Percentiles rank a stretch among this genome's conserved stretches.
These are phyloP conservation scores for Pelargonium fulgidum DNA, from an alignment of 441 rosid genomes.

Conservation along the genomic window DNA sequence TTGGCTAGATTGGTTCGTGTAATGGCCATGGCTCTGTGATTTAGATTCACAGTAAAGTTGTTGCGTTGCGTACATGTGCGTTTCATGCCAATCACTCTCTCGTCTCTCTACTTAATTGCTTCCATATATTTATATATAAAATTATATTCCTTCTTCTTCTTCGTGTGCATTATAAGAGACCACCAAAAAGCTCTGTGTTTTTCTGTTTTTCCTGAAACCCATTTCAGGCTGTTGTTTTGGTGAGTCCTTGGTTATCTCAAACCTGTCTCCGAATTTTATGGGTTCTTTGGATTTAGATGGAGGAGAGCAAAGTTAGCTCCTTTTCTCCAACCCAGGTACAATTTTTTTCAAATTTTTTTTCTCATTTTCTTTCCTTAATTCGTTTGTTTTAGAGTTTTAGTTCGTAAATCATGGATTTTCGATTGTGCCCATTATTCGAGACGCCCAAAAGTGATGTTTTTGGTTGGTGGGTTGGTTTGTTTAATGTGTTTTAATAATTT, in stretches of 20 bases:
- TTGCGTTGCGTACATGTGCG: no score
- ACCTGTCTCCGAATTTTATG: conserved; percentile 13
- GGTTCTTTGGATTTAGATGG: conserved; percentile 28
- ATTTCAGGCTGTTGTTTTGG: background rate
- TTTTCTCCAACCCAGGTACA: conserved; percentile 34
- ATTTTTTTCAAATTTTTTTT: background rate
- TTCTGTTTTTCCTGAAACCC: conserved; percentile 5
- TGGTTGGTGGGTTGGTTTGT: background rate
- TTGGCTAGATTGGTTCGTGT: no score
- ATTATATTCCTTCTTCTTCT: background rate
- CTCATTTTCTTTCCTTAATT: no score
- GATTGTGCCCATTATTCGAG: no score
- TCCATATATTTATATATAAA: no score
- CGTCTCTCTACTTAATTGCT: background rate
- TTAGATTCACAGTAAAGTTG: no score
- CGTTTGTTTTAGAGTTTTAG: background rate
- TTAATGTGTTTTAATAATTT: no score
- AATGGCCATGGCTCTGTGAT: no score
- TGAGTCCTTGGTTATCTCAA: background rate
- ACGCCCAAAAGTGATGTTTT: background rate
- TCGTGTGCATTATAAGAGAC: conserved; percentile 1
- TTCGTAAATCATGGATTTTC: background rate
- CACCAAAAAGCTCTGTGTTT: background rate
- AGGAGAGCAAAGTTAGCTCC: conserved; percentile 23
- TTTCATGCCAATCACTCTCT: conserved; percentile 13